Percentiles rank a stretch among this genome's conserved stretches.
These are phyloP conservation scores for Tremellales sp. DNA, from an alignment of 1,284 basidiomycete species.

Conservation along the genomic window DNA sequence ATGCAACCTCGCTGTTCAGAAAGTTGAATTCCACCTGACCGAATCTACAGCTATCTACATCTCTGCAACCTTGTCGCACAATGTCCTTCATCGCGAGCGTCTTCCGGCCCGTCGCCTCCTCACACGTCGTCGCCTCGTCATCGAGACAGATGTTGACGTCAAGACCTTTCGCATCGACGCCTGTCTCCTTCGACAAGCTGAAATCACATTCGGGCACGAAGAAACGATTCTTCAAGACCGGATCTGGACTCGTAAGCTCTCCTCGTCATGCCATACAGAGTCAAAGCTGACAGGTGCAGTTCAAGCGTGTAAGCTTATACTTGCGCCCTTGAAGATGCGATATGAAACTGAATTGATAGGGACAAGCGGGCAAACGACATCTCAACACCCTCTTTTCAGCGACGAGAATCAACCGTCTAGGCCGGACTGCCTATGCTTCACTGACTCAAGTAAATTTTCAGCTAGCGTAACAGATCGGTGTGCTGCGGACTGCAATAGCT, in stretches of 20 bases:
- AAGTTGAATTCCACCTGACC: no score
- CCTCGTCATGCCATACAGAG: neutral
- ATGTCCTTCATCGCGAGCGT: neutral
- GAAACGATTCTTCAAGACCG: slow-evolving; percentile 38
- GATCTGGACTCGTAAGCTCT: slow-evolving; percentile 28
- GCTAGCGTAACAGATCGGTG: neutral
- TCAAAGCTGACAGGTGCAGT: slow-evolving; percentile 17
- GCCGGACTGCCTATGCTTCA: slow-evolving; percentile 29
- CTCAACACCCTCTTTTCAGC: slow-evolving; percentile 37
- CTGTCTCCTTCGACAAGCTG: slow-evolving; percentile 10
- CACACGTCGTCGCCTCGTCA: neutral
- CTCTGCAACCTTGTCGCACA: neutral
- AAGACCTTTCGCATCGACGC: neutral
- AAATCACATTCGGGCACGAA: slow-evolving; percentile 37
- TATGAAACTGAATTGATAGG: slow-evolving; percentile 12
- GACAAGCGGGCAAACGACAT: slow-evolving; percentile 37
- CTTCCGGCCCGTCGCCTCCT: slow-evolving; percentile 2
- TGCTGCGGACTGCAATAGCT: no score
- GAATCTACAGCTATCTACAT: neutral
- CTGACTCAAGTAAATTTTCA: slow-evolving; percentile 23
- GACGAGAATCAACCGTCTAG: slow-evolving; percentile 31
- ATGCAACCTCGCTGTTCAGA: no score
- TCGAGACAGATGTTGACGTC: neutral
- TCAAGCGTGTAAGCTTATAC: slow-evolving; percentile 23
- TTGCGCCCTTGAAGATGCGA: no score